phyloP scores from a whole-genome alignment of 305 asterid genomes.

The Fraxinus platypoda region DNA sequence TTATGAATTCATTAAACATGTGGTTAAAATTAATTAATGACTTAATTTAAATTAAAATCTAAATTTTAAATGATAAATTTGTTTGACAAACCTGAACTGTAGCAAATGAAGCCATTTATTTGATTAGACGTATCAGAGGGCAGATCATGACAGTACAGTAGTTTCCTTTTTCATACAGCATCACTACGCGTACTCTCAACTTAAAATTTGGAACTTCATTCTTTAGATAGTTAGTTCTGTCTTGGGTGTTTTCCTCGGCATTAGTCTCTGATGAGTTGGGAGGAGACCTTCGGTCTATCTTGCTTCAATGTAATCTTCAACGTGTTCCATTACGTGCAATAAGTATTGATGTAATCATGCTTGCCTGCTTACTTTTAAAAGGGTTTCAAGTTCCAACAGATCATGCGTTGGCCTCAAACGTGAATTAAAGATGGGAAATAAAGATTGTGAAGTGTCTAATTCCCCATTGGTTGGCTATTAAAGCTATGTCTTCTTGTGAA shows the following conservation, averaged over 20 bases:
- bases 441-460: conserved; percentile 43
- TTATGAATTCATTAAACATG: no score
- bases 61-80: no score
- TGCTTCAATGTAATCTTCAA: not conserved
- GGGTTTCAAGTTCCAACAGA: conserved; percentile 49
- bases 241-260: not conserved
- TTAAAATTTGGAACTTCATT: not conserved
- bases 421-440: conserved; percentile 34
- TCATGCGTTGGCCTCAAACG: conserved; percentile 33
- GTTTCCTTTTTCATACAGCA: conserved; percentile 20
- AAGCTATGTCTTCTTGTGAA: conserved; percentile 25
- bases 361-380: conserved; percentile 20
- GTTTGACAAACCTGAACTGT: conserved; percentile 18
- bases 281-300: not conserved
- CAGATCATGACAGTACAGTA: conserved; percentile 28
- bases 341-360: not conserved
- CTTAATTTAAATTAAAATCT: no score
- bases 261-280: not conserved
- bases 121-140: conserved; percentile 51
- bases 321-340: not conserved
- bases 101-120: conserved; percentile 14
- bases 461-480: conserved; percentile 33
- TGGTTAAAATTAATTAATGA: no score
- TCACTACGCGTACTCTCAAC: not conserved
- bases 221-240: not conserved